Conservation (phyloP, 2,329 filamentous ascomycete genomes). For the Calcarisporium arbuscula region DNA sequence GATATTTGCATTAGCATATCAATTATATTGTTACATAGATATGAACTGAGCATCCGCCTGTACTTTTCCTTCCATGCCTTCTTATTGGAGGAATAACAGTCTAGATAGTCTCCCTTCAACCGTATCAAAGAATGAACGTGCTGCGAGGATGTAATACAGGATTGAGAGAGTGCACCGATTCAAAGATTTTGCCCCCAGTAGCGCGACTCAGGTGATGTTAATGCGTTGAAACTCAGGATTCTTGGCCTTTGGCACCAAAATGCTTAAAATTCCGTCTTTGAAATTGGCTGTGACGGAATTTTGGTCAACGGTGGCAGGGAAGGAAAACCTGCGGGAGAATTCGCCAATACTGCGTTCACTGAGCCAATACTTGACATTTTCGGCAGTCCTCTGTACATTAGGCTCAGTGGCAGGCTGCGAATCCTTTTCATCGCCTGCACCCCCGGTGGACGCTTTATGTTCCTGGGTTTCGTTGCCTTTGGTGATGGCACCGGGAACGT, state of each 20-base stretch:
- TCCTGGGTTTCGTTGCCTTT: slow-evolving; percentile 24
- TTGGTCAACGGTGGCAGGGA: slow-evolving; percentile 55
- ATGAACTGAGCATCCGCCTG: no score
- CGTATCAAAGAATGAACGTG: no score
- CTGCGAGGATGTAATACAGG: no score
- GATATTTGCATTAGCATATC: no score
- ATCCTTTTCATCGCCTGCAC: not conserved
- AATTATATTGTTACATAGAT: no score
- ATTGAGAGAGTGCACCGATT: no score
- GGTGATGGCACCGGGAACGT: slow-evolving; percentile 25
- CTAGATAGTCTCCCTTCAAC: no score
- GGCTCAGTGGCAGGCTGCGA: slow-evolving; percentile 2
- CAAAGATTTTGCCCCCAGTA: no score
- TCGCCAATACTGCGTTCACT: slow-evolving; percentile 56
- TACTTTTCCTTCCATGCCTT: no score
- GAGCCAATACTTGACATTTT: slow-evolving; percentile 57
- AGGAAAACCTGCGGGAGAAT: slow-evolving; percentile 60
- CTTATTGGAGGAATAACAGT: no score
- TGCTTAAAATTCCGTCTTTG: slow-evolving; percentile 55
- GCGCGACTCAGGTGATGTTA: slow-evolving; percentile 21
- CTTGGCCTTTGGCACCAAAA: slow-evolving; percentile 45
- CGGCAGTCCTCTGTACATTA: slow-evolving; percentile 2
- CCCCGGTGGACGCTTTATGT: no score
- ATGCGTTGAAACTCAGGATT: slow-evolving; percentile 21
- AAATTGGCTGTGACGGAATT: slow-evolving; percentile 53